Evolutionary conservation across 2,329 filamentous ascomycete species (phyloP), one percentile per base, ranked within the genome.

Genomic region (Aspergillus bombycis): DNA sequence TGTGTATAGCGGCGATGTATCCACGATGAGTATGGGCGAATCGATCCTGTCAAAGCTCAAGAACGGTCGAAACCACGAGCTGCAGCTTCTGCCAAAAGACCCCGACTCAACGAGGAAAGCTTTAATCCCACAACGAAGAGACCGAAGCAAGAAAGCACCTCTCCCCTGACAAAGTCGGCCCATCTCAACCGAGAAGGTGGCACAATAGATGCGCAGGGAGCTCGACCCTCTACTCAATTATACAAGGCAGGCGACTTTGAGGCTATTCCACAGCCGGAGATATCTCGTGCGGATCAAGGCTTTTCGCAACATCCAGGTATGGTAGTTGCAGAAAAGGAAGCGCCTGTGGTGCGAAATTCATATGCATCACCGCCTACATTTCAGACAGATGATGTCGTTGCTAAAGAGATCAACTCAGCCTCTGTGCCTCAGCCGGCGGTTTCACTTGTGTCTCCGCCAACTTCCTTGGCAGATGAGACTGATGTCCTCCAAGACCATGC

Each of bases 11-110:
- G 88, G 63, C 86, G 88, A 70, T 90, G 88, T 71, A 87, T 89
- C 56, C 88, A 90, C 70, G 87, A 89, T 69, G 86, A 89, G 67
- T 83, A 85, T 67, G 88, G 88, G 57, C 84, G 86, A 61, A 83
- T 89, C 30, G 88, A 90, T 73, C 87, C 87, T 2, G 75, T 88
- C 69, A 89, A 89, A 71, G 85, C 86, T 2, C 84, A 85, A 57
- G 87, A 89, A 71, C 80, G 84, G 28, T 85, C 86, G 2, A 84
- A 88, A 46, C 86, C 87, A 46, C 82, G 87, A 65, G 86, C 84
- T 16, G 83, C 84, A 36, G 79, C 78, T n/a, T 81, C 81, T n/a
- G 78, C 81, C 45, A 88, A 88, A 73, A 83, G 85, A 64, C 81
- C 84, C 41, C 77, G 80, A 46, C 74, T 77, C 6, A 79, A 78